Base-by-base conservation (phyloP, 2,329 filamentous ascomycete species). In the Colletotrichum sidae region DNA sequence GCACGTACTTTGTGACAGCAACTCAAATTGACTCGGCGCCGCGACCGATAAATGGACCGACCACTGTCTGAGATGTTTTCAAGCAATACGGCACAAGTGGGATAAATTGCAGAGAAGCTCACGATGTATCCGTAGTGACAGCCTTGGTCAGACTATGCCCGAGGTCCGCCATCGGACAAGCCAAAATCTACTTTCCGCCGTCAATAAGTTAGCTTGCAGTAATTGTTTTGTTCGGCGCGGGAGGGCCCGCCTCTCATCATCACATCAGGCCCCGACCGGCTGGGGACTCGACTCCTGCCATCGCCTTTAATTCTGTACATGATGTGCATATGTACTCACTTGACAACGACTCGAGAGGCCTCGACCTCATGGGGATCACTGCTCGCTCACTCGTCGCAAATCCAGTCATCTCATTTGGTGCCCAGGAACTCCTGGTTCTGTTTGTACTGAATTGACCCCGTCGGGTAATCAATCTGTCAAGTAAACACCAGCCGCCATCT, bases 221-320 rank as follows among this genome's bases (percentile, higher is more conserved):
- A 62, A 25, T 13, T 45, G 6, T 45, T 33, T 44, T 33, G n/a
- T 42, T 50, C 25, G 58, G 49, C 38, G 38, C 61, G 58, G 63
- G 63, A 62, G 25, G 10, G 25, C 63, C 58, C 63, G 63, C 47
- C 17, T 13, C 38, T 33, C 46, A 46, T 46, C 41, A 60, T 50
- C 49, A 44, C 37, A 47, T 17, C 52, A 66, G 47, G 25, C 25
- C 25, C 25, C 25, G 25, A 57, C 52, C 52, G 11, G 58, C 25
- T 25, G 25, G 25, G 25, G 25, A 25, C 25, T 25, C 25, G 47
- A 38, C 53, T 53, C 35, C 53, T 38, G 35, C 25, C 56, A 37
- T 13, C 52, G 12, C n/a, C 15, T 15, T 15, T 8, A 42, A 63
- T 42, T 53, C 39, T 57, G 44, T n/a, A 46, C 44, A 46, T 39